Percentiles rank a stretch among this genome's conserved stretches.
These are phyloP conservation scores for Boletus speciosus DNA, from an alignment of 768 basidiomycete genomes.

Conservation along the genomic window DNA sequence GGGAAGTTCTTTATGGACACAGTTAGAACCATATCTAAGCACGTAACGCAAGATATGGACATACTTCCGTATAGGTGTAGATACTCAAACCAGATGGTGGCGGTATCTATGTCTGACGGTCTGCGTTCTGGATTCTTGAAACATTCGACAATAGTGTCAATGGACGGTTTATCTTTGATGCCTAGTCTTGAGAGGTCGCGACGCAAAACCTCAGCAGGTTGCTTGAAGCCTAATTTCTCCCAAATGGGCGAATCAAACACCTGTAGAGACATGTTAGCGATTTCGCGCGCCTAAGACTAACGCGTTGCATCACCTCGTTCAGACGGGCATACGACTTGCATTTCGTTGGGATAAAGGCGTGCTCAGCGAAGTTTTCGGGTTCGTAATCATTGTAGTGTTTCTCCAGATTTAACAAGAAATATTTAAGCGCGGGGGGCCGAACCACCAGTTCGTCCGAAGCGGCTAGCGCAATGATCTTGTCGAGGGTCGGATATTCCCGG, in stretches of 20 bases:
- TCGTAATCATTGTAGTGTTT: conserved; percentile 11
- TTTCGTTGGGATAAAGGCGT: conserved; percentile 16
- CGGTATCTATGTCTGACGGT: neutral
- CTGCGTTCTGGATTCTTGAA: neutral
- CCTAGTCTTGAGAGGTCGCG: conserved; percentile 13
- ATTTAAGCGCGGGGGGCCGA: conserved; percentile 2
- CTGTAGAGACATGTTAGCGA: conserved; percentile 1
- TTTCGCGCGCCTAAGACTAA: neutral
- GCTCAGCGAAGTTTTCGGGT: conserved; percentile 5
- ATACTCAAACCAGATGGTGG: conserved; percentile 9
- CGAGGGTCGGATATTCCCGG: neutral
- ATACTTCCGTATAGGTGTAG: conserved; percentile 7
- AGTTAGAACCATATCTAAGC: neutral
- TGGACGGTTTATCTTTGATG: neutral
- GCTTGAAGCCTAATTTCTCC: conserved; percentile 11
- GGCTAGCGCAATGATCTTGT: conserved; percentile 6
- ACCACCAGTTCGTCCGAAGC: conserved; percentile 1
- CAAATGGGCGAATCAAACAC: conserved; percentile 7
- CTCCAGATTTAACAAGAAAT: conserved; percentile 11
- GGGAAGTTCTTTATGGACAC: conserved; percentile 4
- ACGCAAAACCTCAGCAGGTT: neutral
- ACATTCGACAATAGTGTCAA: too few species aligned
- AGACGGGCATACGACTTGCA: neutral
- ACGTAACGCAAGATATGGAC: neutral
- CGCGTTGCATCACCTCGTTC: conserved; percentile 8